Evolutionary conservation across 1,284 basidiomycete species (phyloP).

Genomic region (Sanghuangporus weigelae): DNA sequence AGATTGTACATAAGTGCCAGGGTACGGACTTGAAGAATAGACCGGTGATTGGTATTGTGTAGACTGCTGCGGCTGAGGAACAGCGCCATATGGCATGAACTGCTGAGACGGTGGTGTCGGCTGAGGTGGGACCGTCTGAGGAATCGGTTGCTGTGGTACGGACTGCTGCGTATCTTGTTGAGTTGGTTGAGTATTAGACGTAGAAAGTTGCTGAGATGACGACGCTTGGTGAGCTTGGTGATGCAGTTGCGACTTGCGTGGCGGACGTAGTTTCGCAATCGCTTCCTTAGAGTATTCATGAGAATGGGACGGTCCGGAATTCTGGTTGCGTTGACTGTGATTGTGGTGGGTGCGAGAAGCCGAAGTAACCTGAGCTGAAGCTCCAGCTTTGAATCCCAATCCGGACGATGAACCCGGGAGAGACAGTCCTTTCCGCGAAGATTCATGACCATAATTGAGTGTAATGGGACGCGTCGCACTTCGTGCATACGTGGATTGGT

Average conservation of each 20-base stretch:
- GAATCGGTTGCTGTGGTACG: background rate
- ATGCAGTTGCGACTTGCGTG: background rate
- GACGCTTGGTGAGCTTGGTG: background rate
- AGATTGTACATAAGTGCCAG: background rate
- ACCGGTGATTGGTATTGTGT: background rate
- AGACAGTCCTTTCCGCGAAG: background rate
- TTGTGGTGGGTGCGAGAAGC: background rate
- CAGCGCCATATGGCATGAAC: background rate
- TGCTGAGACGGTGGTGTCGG: background rate
- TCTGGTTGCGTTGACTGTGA: background rate
- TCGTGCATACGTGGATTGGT: background rate
- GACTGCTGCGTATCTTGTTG: background rate
- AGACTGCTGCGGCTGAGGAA: background rate
- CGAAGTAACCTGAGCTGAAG: background rate
- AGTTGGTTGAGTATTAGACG: background rate
- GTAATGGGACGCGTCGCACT: background rate
- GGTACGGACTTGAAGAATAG: background rate
- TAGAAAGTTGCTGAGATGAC: background rate
- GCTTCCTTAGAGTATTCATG: background rate
- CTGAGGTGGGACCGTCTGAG: background rate
- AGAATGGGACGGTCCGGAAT: background rate
- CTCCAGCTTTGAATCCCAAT: background rate
- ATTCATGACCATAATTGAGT: background rate
- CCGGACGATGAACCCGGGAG: background rate
- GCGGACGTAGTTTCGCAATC: background rate